These are phyloP conservation scores for Arctostaphylos glauca DNA, from an alignment of 148 eudicot species.

Conservation along the genomic window DNA sequence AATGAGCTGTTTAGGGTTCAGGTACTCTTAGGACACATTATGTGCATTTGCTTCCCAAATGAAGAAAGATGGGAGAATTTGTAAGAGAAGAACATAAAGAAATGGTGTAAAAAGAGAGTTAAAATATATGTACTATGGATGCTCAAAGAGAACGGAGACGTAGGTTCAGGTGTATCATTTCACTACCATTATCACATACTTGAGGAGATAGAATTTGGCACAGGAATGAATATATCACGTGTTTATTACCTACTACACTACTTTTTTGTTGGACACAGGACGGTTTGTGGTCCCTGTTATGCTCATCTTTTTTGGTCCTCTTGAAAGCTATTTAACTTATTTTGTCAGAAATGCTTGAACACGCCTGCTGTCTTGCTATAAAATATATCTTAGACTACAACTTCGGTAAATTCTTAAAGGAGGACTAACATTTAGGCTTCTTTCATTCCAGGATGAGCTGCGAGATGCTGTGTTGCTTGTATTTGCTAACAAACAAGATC, in stretches of 20 bases:
- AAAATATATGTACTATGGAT: background rate
- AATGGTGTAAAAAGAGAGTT: background rate
- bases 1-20: background rate
- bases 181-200: background rate
- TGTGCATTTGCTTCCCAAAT: background rate
- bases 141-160: background rate
- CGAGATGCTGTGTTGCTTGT: slow-evolving; percentile 75
- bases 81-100: background rate
- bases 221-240: background rate
- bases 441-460: slow-evolving; percentile 57
- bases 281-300: background rate
- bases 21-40: background rate
- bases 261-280: background rate
- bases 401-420: background rate
- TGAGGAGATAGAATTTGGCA: background rate
- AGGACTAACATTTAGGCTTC: background rate
- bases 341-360: background rate
- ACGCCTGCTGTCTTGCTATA: background rate
- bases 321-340: background rate
- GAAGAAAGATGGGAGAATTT: background rate
- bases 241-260: background rate
- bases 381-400: background rate
- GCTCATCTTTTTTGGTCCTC: background rate
- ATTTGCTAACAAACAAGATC: slow-evolving; percentile 80
- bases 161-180: background rate